phyloP scores from a whole-genome alignment of 2,329 filamentous ascomycete species.

The Fusarium bulbicola region DNA sequence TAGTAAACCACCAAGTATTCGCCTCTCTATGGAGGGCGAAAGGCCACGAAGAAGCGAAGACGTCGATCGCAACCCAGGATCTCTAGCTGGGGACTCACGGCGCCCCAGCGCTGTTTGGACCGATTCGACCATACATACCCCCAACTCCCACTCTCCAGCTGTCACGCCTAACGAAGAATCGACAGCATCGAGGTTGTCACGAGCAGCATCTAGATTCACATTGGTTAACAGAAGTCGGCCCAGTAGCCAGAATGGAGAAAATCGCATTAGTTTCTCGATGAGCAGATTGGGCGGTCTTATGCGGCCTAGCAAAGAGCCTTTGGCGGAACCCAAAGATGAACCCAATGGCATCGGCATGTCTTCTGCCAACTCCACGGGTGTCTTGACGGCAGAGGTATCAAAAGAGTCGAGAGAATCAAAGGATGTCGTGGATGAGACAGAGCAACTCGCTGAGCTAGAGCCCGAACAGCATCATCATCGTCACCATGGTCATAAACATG shows the following conservation, averaged over 20 bases:
- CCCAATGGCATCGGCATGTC: slow-evolving; percentile 39
- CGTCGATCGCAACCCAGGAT: slow-evolving; percentile 51
- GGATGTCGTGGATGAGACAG: slow-evolving; percentile 23
- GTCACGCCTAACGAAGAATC: slow-evolving; percentile 62
- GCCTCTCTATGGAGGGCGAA: slow-evolving; percentile 66
- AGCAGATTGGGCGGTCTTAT: slow-evolving; percentile 63
- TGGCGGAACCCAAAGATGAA: slow-evolving; percentile 38
- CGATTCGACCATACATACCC: slow-evolving; percentile 53
- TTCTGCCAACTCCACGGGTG: slow-evolving; percentile 39
- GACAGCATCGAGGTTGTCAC: slow-evolving; percentile 63
- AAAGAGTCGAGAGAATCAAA: slow-evolving; percentile 30
- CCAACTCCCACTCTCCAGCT: slow-evolving; percentile 49
- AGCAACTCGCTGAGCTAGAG: slow-evolving; percentile 38
- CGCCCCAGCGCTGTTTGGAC: slow-evolving; percentile 62
- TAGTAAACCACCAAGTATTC: slow-evolving; percentile 59
- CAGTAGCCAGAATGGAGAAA: slow-evolving; percentile 66
- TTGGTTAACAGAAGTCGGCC: slow-evolving; percentile 62
- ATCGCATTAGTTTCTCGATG: slow-evolving; percentile 66
- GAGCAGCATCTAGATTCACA: slow-evolving; percentile 66
- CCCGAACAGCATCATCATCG: slow-evolving; percentile 30
- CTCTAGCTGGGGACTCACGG: slow-evolving; percentile 50
- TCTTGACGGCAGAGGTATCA: slow-evolving; percentile 37
- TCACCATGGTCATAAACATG: slow-evolving; percentile 45
- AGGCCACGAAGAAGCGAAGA: slow-evolving; percentile 59
- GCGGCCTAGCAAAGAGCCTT: slow-evolving; percentile 60